Percentiles rank a stretch among this genome's conserved stretches.
phyloP scores from a whole-genome alignment of 306 rosid genomes.

The Glycine latifolia region DNA sequence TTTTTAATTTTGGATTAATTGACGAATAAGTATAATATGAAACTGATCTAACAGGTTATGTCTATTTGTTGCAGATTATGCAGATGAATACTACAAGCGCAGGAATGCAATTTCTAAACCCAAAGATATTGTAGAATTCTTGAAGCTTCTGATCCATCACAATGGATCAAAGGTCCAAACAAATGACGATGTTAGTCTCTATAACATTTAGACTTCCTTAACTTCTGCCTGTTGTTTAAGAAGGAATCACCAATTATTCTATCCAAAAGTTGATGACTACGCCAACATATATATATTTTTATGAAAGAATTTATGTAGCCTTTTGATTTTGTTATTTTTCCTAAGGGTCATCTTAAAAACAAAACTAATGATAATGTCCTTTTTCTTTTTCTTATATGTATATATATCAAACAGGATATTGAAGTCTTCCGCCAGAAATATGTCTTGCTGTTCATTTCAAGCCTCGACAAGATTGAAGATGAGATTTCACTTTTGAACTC shows the following conservation, averaged over 20 bases:
- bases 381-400: neutral
- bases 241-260: no score
- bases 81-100: constrained; percentile 39
- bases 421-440: constrained; percentile 41
- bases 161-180: constrained; percentile 27
- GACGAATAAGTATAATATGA: neutral
- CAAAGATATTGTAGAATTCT: constrained; percentile 47
- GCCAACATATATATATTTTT: neutral
- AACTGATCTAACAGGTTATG: neutral
- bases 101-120: constrained; percentile 43
- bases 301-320: neutral
- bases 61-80: constrained; percentile 31
- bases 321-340: neutral
- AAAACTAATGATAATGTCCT: neutral
- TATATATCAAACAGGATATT: constrained; percentile 40
- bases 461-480: constrained; percentile 46
- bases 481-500: constrained; percentile 52
- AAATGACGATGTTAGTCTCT: constrained; percentile 44
- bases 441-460: constrained; percentile 46
- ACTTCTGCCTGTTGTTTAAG: no score
- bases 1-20: neutral
- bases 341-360: neutral
- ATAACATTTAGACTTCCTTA: neutral
- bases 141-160: constrained; percentile 45
- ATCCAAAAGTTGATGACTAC: neutral